Evolutionary conservation across 2,329 filamentous ascomycete species (phyloP).

Genomic region (Pseudocercospora fuligena): DNA sequence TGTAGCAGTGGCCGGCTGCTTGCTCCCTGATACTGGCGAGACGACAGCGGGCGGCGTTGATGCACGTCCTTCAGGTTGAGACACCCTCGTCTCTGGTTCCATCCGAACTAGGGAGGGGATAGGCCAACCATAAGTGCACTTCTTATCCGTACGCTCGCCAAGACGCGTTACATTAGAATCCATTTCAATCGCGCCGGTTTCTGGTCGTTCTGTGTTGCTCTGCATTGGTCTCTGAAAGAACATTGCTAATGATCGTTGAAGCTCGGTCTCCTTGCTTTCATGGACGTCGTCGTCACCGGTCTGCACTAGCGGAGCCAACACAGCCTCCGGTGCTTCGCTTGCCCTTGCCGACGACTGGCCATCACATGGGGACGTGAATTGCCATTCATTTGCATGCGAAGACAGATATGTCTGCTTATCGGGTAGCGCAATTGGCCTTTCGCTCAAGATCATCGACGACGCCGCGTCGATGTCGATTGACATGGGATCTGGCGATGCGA

Average conservation of each 20-base stretch:
- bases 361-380: neutral
- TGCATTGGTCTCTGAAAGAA: neutral
- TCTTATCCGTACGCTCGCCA: too few species aligned
- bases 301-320: neutral
- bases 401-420: neutral
- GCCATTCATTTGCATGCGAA: neutral
- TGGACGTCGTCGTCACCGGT: neutral
- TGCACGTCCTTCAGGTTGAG: too few species aligned
- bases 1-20: too few species aligned
- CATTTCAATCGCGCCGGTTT: neutral
- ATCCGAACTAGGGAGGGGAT: too few species aligned
- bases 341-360: neutral
- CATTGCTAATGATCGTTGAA: neutral
- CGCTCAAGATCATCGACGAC: neutral
- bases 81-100: too few species aligned
- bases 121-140: too few species aligned
- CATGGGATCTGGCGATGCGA: constrained; percentile 7
- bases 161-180: too few species aligned
- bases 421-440: neutral
- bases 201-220: neutral
- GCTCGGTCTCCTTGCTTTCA: neutral
- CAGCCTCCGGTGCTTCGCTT: neutral
- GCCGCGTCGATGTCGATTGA: constrained; percentile 10
- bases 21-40: too few species aligned
- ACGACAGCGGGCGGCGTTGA: too few species aligned